Base-by-base conservation (phyloP, 495 filamentous ascomycete species). In the Barbatosphaeria neglecta region DNA sequence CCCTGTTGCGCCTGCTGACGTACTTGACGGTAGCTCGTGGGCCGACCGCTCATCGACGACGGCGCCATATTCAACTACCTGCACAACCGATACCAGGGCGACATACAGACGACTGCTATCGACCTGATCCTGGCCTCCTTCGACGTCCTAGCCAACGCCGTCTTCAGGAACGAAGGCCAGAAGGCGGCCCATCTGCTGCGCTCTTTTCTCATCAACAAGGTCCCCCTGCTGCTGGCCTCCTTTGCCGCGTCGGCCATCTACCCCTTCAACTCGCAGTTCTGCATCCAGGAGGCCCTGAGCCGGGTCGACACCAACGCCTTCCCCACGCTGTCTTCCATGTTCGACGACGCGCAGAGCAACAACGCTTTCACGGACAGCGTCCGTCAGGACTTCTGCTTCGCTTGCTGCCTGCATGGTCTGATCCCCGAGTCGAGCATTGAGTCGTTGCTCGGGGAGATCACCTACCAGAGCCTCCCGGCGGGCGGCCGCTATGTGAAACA, bases 151-250 rank as follows among this genome's bases (percentile, higher is more conserved):
- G 83, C 89, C 1, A 94, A 93, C 57, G 83, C 84, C 20, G 81
- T 90, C 49, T 84, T 88, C 49, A 80, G 85, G 19, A 83, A 78
- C 41, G 87, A 95, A 58, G 76, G 82, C 6, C 63, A 68, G 13
- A 77, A 83, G 45, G 78, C 75, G 1, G 83, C 84, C 52, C 83
- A 86, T 46, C 57, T 90, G n/a, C 76, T 95, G 47, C 81, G 88
- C 39, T 92, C 88, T 10, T 98, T 92, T 56, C 72, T 97, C 4
- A 84, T 92, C 48, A 97, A 98, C 68, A 95, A 95, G 60, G 68
- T 97, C 3, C 92, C 93, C 0, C 56, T 83, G 6, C 81, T 96
- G 18, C 70, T 98, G 9, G 69, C 74, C 9, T 75, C 78, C 22
- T 75, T 93, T 45, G 68, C 69, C 2, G 56, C 66, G 1, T 53